phyloP scores from a whole-genome alignment of 1,284 basidiomycete genomes.

The Hemileia vastatrix region DNA sequence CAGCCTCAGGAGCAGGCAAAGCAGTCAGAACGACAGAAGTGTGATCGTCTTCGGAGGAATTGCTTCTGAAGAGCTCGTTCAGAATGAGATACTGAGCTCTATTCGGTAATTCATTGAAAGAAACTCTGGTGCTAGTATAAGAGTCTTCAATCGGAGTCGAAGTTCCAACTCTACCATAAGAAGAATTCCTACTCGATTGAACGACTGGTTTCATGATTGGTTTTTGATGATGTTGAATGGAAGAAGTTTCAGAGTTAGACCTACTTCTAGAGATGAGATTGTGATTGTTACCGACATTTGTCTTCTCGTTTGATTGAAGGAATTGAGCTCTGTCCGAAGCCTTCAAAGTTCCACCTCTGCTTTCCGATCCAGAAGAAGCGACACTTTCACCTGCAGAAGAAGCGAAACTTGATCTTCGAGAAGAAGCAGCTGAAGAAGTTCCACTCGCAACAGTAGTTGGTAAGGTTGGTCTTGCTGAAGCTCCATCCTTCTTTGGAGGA shows the following conservation, averaged over 20 bases:
- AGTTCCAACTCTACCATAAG: too few relatives aligned
- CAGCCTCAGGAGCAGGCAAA: slow-evolving; percentile 39
- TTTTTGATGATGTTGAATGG: too few relatives aligned
- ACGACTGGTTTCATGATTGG: too few relatives aligned
- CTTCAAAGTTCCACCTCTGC: slow-evolving; percentile 29
- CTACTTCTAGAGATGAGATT: too few relatives aligned
- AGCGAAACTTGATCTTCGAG: background rate
- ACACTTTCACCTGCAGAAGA: background rate
- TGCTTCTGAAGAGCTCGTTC: too few relatives aligned
- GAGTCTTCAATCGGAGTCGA: too few relatives aligned
- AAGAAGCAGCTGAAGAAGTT: background rate
- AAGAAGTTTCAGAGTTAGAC: too few relatives aligned
- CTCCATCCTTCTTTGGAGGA: background rate
- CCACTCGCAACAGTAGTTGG: background rate
- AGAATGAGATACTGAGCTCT: too few relatives aligned
- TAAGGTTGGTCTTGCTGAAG: background rate
- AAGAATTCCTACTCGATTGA: too few relatives aligned
- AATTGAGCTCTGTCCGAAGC: slow-evolving; percentile 27
- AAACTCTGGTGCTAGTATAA: too few relatives aligned
- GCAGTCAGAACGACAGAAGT: slow-evolving; percentile 41
- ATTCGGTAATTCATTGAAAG: too few relatives aligned
- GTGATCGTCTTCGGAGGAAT: background rate
- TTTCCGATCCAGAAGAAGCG: background rate
- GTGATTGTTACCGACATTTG: background rate
- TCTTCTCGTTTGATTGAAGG: background rate